Evolutionary conservation across 352 stramenopile species (phyloP).

Genomic region (Paralagenidium karlingii): DNA sequence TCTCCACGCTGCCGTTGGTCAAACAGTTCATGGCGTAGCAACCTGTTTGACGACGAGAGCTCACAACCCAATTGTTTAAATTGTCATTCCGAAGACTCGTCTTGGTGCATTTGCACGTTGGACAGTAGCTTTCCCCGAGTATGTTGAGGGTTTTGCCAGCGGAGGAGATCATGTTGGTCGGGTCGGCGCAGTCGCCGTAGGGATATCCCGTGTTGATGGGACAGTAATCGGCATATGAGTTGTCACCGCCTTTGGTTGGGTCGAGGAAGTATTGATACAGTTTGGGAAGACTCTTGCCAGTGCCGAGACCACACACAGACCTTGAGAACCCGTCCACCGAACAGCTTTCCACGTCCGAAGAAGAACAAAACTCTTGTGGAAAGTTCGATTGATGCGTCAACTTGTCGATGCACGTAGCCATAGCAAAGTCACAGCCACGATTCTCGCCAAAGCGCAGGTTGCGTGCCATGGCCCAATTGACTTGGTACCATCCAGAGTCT

Average conservation of each 20-base stretch:
- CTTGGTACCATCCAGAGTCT: constrained; percentile 71
- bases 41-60: constrained; percentile 37
- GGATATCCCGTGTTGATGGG: constrained; percentile 61
- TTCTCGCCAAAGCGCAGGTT: constrained; percentile 55
- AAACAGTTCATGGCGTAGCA: constrained; percentile 69
- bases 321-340: constrained; percentile 57
- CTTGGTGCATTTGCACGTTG: constrained; percentile 54
- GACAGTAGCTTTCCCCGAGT: constrained; percentile 59
- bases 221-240: constrained; percentile 66
- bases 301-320: constrained; percentile 45
- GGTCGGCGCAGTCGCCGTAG: constrained; percentile 48
- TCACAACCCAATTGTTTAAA: constrained; percentile 45
- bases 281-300: constrained; percentile 21
- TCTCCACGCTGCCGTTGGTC: constrained; percentile 16
- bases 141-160: constrained; percentile 49
- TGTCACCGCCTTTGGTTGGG: constrained; percentile 28
- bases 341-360: constrained; percentile 42
- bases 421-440: constrained; percentile 52
- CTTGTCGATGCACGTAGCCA: constrained; percentile 50
- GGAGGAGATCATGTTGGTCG: constrained; percentile 32
- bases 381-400: constrained; percentile 22
- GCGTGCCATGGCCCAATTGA: constrained; percentile 30
- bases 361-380: constrained; percentile 52
- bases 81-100: constrained; percentile 50
- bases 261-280: constrained; percentile 59